Evolutionary conservation across 2,329 filamentous ascomycete genomes (phyloP).

Genomic region (Fusarium chuoi): DNA sequence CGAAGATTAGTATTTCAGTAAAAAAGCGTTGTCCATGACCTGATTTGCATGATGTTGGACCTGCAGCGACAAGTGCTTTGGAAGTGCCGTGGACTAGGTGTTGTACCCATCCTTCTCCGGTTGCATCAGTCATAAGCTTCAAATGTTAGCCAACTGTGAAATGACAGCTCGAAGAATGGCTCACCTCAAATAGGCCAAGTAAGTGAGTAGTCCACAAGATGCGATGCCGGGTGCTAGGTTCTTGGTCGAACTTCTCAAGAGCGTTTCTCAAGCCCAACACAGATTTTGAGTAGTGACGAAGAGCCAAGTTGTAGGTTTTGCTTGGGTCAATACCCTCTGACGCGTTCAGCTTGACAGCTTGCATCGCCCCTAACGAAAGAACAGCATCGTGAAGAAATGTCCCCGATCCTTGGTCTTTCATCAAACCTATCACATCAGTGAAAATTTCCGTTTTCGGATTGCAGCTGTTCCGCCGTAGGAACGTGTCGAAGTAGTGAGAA

Average conservation of each 20-base stretch:
- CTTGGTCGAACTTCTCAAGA: background rate
- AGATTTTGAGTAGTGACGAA: slow-evolving; percentile 43
- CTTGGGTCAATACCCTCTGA: background rate
- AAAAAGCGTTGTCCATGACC: slow-evolving; percentile 45
- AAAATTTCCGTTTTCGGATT: slow-evolving; percentile 9
- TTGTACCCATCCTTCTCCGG: slow-evolving; percentile 48
- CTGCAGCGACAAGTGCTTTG: slow-evolving; percentile 45
- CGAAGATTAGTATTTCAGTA: slow-evolving; percentile 46
- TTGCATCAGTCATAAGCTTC: slow-evolving; percentile 48
- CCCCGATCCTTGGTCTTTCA: slow-evolving; percentile 21
- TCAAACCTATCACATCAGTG: slow-evolving; percentile 36
- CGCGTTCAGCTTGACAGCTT: slow-evolving; percentile 37
- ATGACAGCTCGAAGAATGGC: background rate
- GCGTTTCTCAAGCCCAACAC: slow-evolving; percentile 38
- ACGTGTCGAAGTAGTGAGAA: slow-evolving; percentile 47
- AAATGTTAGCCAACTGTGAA: background rate
- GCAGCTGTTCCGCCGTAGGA: slow-evolving; percentile 45
- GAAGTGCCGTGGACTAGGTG: slow-evolving; percentile 50
- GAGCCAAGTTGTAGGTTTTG: slow-evolving; percentile 20
- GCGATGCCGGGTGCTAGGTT: slow-evolving; percentile 4
- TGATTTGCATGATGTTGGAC: slow-evolving; percentile 39
- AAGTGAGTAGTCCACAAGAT: slow-evolving; percentile 50
- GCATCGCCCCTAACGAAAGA: slow-evolving; percentile 47
- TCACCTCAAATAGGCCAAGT: slow-evolving; percentile 50
- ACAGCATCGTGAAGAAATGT: slow-evolving; percentile 44